These are phyloP conservation scores for Phytophthora constricta DNA, from an alignment of 352 stramenopile species.

Conservation along the genomic window DNA sequence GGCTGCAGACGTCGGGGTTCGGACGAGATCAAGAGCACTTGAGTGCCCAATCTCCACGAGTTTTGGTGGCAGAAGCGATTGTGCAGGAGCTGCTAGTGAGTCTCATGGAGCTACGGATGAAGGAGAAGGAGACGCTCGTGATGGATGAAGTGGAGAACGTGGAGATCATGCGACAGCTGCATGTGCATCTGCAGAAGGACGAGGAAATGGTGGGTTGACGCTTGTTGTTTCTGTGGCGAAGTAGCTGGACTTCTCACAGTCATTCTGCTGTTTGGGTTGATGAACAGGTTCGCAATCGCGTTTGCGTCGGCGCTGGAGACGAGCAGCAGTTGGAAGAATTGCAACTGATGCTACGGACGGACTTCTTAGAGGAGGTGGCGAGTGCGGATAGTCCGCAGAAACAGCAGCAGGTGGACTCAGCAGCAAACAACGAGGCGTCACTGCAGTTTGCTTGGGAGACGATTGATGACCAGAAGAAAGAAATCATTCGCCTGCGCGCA, in stretches of 20 bases:
- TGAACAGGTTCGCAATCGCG: slow-evolving; percentile 43
- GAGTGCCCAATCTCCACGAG: slow-evolving; percentile 36
- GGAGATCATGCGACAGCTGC: slow-evolving; percentile 58
- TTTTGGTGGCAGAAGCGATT: slow-evolving; percentile 68
- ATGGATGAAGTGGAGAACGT: slow-evolving; percentile 68
- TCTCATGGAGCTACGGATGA: slow-evolving; percentile 55
- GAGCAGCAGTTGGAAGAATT: slow-evolving; percentile 62
- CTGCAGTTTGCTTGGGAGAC: slow-evolving; percentile 83
- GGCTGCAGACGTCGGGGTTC: slow-evolving; percentile 12
- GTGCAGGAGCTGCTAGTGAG: slow-evolving; percentile 72
- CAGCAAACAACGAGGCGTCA: slow-evolving; percentile 58
- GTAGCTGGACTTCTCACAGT: slow-evolving; percentile 1
- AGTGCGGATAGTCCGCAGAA: slow-evolving; percentile 37
- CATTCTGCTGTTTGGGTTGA: slow-evolving; percentile 7
- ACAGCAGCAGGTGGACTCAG: slow-evolving; percentile 31
- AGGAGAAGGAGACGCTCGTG: slow-evolving; percentile 61
- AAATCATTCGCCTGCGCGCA: slow-evolving; percentile 65
- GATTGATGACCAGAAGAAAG: slow-evolving; percentile 75
- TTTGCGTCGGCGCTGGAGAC: slow-evolving; percentile 54
- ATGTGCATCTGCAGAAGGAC: slow-evolving; percentile 52
- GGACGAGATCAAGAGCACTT: slow-evolving; percentile 28
- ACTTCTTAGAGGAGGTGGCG: slow-evolving; percentile 60
- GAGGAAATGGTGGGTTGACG: slow-evolving; percentile 42
- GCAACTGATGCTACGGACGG: slow-evolving; percentile 52
- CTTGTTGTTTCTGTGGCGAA: slow-evolving; percentile 2